Base-by-base conservation (phyloP, 1,284 basidiomycete species). In the Marasmius fiardii region DNA sequence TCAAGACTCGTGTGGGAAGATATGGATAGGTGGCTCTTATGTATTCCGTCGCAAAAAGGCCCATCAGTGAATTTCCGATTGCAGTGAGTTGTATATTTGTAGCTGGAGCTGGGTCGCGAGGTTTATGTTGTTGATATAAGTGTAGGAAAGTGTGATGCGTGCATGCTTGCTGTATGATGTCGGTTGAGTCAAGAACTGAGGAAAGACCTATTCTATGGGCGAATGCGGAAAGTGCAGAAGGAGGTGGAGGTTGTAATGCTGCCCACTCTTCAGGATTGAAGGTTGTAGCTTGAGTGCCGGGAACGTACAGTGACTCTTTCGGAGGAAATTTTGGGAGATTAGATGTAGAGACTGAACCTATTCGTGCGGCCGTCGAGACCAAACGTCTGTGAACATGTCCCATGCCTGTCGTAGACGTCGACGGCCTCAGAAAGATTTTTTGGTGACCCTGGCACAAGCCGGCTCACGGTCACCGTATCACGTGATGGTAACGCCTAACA, bases 21-120 rank as follows among this genome's bases (percentile, higher is more conserved):
- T 97, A 88, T 0, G 97, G 96, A 71, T 91, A 98, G 47, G 85
- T 79, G 7, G 88, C 78, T 57, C 92, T 82, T 31, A 98, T 73
- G 68, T 89, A 86, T 74, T 99, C 96, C 0, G 91, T 78, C 4
- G 92, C 91, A 63, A 98, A 93, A 39, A 98, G 79, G 52, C 96
- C 96, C 67, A 98, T 81, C 53, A 99, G 79, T 1, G 91, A 83
- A 73, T 98, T 98, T 31, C 96, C 96, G 5, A 97, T 72, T 0
- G 82, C 72, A 0, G 90, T 80, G 4, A 98, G 81, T 48, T 90
- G 82, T n/a, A 81, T 86, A 72, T 98, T 98, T 34, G 82, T 83
- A 35, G 73, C 67, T 39, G 83, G 88, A 64, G 68, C 68, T 53
- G 76, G 74, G 51, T 78, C 75, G 57, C 74, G 68, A 12, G 84